Evolutionary conservation across 1,284 basidiomycete genomes (phyloP).

Genomic region (Fistulina hepatica): DNA sequence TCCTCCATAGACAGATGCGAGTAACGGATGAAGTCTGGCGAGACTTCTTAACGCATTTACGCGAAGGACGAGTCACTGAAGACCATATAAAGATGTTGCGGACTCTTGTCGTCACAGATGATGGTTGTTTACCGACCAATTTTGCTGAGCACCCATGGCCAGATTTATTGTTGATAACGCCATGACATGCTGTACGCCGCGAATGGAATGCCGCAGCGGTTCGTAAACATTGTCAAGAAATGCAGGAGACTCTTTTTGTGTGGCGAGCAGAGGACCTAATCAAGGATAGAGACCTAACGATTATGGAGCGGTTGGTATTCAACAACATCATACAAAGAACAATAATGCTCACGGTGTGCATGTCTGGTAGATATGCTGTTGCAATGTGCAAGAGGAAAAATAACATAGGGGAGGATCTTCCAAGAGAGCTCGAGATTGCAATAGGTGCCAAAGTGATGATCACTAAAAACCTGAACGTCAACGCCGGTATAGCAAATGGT

Average conservation of each 20-base stretch:
- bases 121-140: background rate
- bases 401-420: background rate
- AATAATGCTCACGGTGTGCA: too few species aligned
- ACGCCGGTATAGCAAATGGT: background rate
- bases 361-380: background rate
- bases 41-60: background rate
- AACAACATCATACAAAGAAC: background rate
- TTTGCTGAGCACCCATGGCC: background rate
- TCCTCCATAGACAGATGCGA: background rate
- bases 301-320: background rate
- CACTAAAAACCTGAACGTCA: background rate
- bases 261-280: background rate
- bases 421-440: background rate
- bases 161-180: background rate
- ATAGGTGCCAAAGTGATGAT: background rate
- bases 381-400: background rate
- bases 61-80: background rate
- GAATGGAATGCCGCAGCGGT: background rate
- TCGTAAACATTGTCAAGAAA: background rate
- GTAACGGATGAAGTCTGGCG: background rate
- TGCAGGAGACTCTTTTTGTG: background rate
- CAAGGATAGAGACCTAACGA: background rate
- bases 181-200: background rate
- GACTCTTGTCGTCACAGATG: background rate
- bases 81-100: background rate